Percentiles rank a stretch among this genome's conserved stretches.
These are phyloP conservation scores for Oryza punctata DNA, from an alignment of 176 grass and related monocot species.

Conservation along the genomic window DNA sequence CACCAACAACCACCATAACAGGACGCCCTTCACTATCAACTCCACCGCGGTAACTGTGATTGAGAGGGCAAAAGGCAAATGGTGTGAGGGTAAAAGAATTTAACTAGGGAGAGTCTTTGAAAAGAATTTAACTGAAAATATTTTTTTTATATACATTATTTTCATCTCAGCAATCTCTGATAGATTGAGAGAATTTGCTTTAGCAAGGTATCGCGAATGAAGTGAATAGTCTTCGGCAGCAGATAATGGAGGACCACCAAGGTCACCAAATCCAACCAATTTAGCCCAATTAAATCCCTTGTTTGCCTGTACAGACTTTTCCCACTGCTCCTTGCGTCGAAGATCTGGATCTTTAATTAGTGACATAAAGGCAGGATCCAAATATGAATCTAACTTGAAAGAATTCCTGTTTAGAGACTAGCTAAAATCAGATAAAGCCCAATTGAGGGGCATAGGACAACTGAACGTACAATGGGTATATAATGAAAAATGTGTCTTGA, in stretches of 20 bases:
- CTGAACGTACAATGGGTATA: slow-evolving; percentile 2
- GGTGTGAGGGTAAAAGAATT: not conserved
- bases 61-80: not conserved
- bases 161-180: slow-evolving; percentile 99
- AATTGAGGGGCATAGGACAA: not conserved
- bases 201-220: slow-evolving; percentile 91
- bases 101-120: not conserved
- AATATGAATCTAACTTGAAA: slow-evolving; percentile 81
- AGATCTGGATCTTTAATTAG: slow-evolving; percentile 95
- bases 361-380: slow-evolving; percentile 97
- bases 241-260: slow-evolving; percentile 82
- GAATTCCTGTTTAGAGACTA: slow-evolving; percentile 51
- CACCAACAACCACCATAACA: slow-evolving; percentile 93
- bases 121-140: not conserved
- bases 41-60: slow-evolving; percentile 80
- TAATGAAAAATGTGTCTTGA: not conserved
- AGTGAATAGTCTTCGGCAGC: slow-evolving; percentile 96
- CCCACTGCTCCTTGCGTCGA: slow-evolving; percentile 72
- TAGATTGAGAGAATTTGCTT: slow-evolving; percentile 96
- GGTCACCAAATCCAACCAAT: slow-evolving; percentile 88
- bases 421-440: not conserved
- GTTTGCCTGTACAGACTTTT: slow-evolving; percentile 70
- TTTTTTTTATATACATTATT: slow-evolving; percentile 67
- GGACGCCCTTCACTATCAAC: slow-evolving; percentile 83
- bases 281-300: slow-evolving; percentile 93